A percentile compares a stretch with the other conserved stretches of the same genome.
Evolutionary conservation across 202 grass and related monocot genomes (phyloP).

Genomic region (Schoenoplectus triqueter): DNA sequence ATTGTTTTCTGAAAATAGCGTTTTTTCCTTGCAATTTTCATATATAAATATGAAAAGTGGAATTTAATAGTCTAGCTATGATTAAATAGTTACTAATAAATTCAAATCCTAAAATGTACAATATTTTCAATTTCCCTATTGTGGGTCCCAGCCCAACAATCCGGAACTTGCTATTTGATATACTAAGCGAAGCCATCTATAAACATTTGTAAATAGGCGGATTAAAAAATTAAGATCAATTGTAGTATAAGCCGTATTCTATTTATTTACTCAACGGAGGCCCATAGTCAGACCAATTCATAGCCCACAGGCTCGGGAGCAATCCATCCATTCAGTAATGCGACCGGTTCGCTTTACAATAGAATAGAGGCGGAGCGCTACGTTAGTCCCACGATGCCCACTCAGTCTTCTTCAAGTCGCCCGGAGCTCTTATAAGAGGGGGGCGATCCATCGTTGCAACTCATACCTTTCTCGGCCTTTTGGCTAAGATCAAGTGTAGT

Average conservation of each 20-base stretch:
- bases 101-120: background rate
- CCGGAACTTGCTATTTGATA: too few relatives aligned
- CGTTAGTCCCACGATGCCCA: background rate
- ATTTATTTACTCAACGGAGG: too few relatives aligned
- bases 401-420: background rate
- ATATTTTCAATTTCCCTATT: too few relatives aligned
- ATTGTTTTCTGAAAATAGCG: conserved; percentile 33
- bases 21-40: background rate
- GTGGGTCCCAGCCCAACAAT: too few relatives aligned
- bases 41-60: background rate
- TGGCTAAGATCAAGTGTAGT: conserved; percentile 72
- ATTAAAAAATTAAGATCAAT: too few relatives aligned
- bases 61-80: background rate
- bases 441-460: background rate
- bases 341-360: too few relatives aligned
- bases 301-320: too few relatives aligned
- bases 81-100: background rate
- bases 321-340: too few relatives aligned
- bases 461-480: conserved; percentile 69
- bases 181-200: too few relatives aligned
- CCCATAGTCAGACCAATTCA: too few relatives aligned
- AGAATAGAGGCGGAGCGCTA: background rate
- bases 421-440: background rate
- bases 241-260: too few relatives aligned
- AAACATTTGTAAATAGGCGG: too few relatives aligned